Base-by-base conservation (phyloP, 108 stramenopile genomes). In the Pseudonitzschia multiseries region DNA sequence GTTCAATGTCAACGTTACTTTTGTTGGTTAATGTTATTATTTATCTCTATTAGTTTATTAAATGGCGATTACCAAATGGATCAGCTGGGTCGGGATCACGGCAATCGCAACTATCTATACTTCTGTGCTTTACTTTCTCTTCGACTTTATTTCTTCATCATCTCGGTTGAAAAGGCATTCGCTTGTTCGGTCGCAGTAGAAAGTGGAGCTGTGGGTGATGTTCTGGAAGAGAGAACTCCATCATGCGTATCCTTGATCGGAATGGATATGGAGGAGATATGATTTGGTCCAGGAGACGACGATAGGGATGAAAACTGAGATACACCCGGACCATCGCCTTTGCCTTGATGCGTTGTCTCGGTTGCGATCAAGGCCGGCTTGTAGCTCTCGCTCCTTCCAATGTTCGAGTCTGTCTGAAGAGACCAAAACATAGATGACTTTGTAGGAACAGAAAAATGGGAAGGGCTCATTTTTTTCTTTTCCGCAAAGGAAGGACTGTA, bases 401-500 rank as follows among this genome's bases (percentile, higher is more conserved):
- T 62, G 10, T 62, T 31, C n/a, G 61, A 40, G 17, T 33, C 32
- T 10, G n/a, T 62, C 61, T 62, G 61, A 31, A 62, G 61, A 0
- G 61, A 40, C 61, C 61, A 62, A 62, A 62, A 62, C 0, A 62
- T 17, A n/a, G 61, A 62, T 15, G 61, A 62, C 31, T 20, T 31
- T 13, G 61, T 62, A 15, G 61, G 28, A 21, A 41, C 61, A 20
- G 61, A 62, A 62, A 40, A 62, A 62, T 62, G 61, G n/a, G 61
- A 4, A 14, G 61, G 61, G 29, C 31, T 62, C 54, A 24, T 12
- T 40, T 62, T 62, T 62, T 62, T 62, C n/a, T 33, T 33, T 40
- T 62, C 33, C 33, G 20, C 32, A 41, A 62, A 62, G n/a, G 61
- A 62, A 17, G 61, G 61, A 41, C 61, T 62, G 31, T 62, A 62